Evolutionary conservation across 306 rosid genomes (phyloP).

Genomic region (Dryas octopetala): DNA sequence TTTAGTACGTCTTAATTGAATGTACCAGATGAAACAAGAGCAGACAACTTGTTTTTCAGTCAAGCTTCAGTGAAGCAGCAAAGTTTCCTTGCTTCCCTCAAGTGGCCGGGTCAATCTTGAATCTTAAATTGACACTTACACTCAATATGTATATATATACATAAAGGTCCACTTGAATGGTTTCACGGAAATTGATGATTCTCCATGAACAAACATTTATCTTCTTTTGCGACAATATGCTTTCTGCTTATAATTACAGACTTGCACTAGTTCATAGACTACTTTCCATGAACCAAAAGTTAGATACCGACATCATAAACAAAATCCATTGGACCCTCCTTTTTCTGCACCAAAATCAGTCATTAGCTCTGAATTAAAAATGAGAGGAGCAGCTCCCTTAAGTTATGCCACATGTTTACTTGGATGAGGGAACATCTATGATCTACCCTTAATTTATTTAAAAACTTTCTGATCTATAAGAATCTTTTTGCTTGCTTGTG

Average conservation of each 20-base stretch:
- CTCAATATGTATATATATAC: background rate
- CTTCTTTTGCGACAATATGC: background rate
- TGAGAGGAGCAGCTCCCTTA: background rate
- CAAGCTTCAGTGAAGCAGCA: background rate
- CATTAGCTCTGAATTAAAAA: background rate
- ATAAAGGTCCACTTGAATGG: background rate
- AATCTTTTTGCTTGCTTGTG: background rate
- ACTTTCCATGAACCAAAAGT: slow-evolving; percentile 10
- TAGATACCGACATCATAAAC: background rate
- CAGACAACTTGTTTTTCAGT: background rate
- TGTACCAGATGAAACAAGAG: background rate
- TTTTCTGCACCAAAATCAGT: background rate
- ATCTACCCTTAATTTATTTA: slow-evolving; percentile 10
- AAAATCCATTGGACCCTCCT: background rate
- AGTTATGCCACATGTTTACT: slow-evolving; percentile 10
- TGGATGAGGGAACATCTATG: background rate
- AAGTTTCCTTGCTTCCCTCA: slow-evolving; percentile 9
- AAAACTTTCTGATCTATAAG: background rate
- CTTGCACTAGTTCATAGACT: background rate
- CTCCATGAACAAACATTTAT: background rate
- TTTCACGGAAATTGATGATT: background rate
- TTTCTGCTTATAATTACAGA: slow-evolving; percentile 9
- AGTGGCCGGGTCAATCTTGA: background rate
- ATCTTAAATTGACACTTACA: background rate
- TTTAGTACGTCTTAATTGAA: background rate